phyloP scores from a whole-genome alignment of 2,329 filamentous ascomycete genomes.

The Epichloe brachyelytri region DNA sequence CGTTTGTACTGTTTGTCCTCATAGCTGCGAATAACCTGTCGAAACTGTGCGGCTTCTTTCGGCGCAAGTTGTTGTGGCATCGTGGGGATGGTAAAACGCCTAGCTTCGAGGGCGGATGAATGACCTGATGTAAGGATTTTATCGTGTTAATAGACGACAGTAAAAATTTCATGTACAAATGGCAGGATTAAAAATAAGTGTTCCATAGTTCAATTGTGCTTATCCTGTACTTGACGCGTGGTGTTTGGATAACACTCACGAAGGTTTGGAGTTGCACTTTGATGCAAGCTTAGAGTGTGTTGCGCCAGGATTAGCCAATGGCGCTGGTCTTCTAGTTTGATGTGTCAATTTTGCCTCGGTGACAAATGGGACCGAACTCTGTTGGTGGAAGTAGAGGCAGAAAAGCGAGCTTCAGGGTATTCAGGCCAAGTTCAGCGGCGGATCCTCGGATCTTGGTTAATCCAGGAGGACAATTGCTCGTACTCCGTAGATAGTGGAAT shows the following conservation, averaged over 20 bases:
- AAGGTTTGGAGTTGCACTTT: neutral
- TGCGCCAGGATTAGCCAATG: neutral
- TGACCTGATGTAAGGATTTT: neutral
- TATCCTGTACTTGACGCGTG: neutral
- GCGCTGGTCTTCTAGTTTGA: neutral
- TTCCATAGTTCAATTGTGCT: neutral
- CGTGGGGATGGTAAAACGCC: slow-evolving; percentile 9
- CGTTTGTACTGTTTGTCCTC: slow-evolving; percentile 97
- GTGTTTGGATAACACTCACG: neutral
- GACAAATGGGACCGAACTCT: neutral
- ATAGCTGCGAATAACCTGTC: slow-evolving; percentile 88
- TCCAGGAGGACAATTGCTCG: slow-evolving; percentile 2
- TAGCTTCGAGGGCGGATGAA: neutral
- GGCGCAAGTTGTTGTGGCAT: slow-evolving; percentile 66
- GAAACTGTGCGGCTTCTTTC: slow-evolving; percentile 91
- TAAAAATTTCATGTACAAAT: neutral
- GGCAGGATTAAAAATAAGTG: neutral
- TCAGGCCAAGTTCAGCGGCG: slow-evolving; percentile 4
- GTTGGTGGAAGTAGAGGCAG: neutral
- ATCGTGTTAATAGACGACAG: neutral
- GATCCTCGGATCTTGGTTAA: slow-evolving; percentile 12
- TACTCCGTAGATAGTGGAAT: neutral
- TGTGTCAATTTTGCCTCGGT: neutral
- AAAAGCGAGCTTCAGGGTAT: neutral
- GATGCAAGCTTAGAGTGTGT: neutral